A percentile compares a stretch with the other conserved stretches of the same genome.
phyloP scores from a whole-genome alignment of 768 basidiomycete genomes.

The Russula brevipes region DNA sequence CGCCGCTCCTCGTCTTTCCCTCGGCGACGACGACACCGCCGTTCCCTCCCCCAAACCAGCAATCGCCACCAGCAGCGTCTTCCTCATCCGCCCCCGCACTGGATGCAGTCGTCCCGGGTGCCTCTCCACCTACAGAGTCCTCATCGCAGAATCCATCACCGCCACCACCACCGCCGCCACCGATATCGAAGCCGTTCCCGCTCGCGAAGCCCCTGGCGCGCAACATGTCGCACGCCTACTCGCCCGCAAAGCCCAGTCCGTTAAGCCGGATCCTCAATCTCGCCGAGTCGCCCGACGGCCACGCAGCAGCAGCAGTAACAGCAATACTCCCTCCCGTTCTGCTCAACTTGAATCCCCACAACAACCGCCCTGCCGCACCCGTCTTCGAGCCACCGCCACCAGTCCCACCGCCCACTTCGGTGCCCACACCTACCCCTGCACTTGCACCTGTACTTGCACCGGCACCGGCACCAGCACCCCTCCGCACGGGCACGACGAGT shows the following conservation, averaged over 20 bases:
- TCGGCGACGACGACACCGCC: slow-evolving; percentile 23
- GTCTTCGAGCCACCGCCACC: slow-evolving; percentile 11
- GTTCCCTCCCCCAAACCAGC: not conserved
- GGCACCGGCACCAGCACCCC: slow-evolving; percentile 7
- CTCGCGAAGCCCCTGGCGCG: slow-evolving; percentile 64
- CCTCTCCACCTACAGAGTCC: slow-evolving; percentile 5
- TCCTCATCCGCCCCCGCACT: not conserved
- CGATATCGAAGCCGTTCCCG: slow-evolving; percentile 50
- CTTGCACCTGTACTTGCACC: not conserved
- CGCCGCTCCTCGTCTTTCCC: slow-evolving; percentile 1
- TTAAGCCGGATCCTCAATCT: slow-evolving; percentile 75
- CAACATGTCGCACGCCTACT: slow-evolving; percentile 76
- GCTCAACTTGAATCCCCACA: no score
- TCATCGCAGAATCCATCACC: slow-evolving; percentile 26
- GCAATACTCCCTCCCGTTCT: not conserved
- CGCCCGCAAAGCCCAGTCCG: slow-evolving; percentile 74
- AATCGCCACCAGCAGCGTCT: not conserved
- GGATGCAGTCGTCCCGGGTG: not conserved
- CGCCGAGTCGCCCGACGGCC: slow-evolving; percentile 50
- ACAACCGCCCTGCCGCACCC: not conserved
- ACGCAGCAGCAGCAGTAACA: slow-evolving; percentile 26
- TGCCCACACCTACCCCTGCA: not conserved
- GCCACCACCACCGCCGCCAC: slow-evolving; percentile 15
- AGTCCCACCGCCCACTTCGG: not conserved
- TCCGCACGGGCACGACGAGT: slow-evolving; percentile 17